A percentile compares a stretch with the other conserved stretches of the same genome.
Evolutionary conservation across 257 asterid species (phyloP).

Genomic region (Lycium ferocissimum): DNA sequence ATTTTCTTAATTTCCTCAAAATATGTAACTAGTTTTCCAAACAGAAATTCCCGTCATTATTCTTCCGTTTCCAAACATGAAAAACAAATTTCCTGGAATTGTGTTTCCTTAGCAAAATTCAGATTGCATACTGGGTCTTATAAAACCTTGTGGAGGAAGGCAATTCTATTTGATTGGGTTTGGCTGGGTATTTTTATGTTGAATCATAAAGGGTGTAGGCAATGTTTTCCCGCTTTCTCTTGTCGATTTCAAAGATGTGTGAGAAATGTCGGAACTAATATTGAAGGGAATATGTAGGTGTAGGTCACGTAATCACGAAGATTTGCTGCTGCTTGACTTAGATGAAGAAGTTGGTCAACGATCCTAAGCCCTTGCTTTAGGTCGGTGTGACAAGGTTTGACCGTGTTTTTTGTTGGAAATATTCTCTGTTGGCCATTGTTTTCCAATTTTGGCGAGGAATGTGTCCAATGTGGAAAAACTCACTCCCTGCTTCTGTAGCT

Average conservation of each 20-base stretch:
- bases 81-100: background rate
- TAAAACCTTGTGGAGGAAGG: background rate
- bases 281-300: conserved; percentile 27
- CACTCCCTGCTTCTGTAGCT: conserved; percentile 1
- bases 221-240: background rate
- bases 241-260: background rate
- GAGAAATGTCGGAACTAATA: background rate
- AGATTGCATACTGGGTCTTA: background rate
- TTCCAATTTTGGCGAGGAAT: background rate
- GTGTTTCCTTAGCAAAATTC: background rate
- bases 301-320: background rate
- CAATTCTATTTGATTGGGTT: background rate
- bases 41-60: background rate
- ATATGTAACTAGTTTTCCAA: background rate
- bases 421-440: conserved; percentile 8
- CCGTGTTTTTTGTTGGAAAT: background rate
- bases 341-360: conserved; percentile 9
- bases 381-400: background rate
- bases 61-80: background rate
- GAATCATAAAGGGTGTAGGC: background rate
- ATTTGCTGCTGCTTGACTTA: background rate
- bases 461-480: background rate
- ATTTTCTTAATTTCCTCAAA: background rate
- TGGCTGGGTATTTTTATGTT: background rate
- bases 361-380: background rate